These are phyloP conservation scores for Anacardium occidentale DNA, from an alignment of 345 rosid genomes.

Conservation along the genomic window DNA sequence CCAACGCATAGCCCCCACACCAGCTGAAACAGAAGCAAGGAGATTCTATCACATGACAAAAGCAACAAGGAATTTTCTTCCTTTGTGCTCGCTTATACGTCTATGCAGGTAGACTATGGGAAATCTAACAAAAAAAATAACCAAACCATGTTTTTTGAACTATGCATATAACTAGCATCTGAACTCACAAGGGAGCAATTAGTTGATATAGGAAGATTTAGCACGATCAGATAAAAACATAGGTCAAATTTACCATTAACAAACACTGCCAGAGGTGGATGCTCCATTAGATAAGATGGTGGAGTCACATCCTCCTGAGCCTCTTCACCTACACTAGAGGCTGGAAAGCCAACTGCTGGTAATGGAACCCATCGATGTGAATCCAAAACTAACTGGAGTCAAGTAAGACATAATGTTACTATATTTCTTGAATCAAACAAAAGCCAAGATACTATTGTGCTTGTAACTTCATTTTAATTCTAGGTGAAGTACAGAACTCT, in stretches of 20 bases:
- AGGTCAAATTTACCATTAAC: conserved; percentile 57
- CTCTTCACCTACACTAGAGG: conserved; percentile 57
- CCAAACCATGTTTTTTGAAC: background rate
- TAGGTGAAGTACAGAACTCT: background rate
- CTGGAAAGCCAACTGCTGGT: conserved; percentile 83
- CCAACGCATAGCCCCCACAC: too few species aligned
- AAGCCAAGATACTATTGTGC: conserved; percentile 6
- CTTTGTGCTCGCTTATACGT: too few species aligned
- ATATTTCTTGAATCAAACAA: conserved; percentile 12
- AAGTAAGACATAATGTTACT: conserved; percentile 29
- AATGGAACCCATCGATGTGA: conserved; percentile 97
- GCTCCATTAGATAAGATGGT: conserved; percentile 93
- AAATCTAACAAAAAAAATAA: too few species aligned
- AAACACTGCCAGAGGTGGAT: conserved; percentile 97
- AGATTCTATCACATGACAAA: too few species aligned
- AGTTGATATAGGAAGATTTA: background rate
- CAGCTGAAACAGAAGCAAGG: too few species aligned
- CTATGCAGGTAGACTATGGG: too few species aligned
- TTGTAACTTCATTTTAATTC: background rate
- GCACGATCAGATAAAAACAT: conserved; percentile 10
- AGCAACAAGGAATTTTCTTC: too few species aligned
- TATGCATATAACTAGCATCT: background rate
- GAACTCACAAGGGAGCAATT: background rate
- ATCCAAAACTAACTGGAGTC: conserved; percentile 87
- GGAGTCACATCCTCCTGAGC: conserved; percentile 89